phyloP scores from a whole-genome alignment of 192 early-diverging fungal species.

The Haplosporangium gracile region DNA sequence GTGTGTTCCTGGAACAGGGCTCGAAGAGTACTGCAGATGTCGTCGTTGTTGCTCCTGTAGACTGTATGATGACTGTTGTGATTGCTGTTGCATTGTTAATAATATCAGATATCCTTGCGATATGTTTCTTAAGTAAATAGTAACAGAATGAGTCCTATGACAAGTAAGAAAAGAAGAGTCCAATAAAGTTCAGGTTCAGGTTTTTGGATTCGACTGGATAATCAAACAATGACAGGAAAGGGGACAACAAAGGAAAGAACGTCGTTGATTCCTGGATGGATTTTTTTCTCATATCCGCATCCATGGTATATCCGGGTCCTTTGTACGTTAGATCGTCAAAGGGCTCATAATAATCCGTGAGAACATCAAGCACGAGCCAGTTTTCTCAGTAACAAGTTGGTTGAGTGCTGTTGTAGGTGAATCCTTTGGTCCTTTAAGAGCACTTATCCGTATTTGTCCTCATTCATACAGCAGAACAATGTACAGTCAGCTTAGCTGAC shows the following conservation, averaged over 20 bases:
- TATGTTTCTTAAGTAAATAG: neutral
- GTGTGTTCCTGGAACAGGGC: neutral
- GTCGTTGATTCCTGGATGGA: neutral
- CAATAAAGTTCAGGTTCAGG: neutral
- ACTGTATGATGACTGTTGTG: neutral
- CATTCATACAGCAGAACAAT: neutral
- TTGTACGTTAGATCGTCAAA: neutral
- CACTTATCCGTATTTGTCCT: too few relatives aligned
- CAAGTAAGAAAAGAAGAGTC: neutral
- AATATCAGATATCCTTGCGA: neutral
- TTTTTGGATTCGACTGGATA: neutral
- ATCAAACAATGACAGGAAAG: neutral
- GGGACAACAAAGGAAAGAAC: neutral
- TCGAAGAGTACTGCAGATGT: neutral
- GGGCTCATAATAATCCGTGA: neutral
- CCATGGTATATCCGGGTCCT: neutral
- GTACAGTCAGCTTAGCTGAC: neutral
- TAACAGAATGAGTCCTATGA: neutral
- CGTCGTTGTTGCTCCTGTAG: neutral
- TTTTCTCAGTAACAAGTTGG: neutral
- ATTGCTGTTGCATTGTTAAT: neutral
- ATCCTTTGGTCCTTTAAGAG: too few relatives aligned
- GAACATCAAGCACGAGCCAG: neutral
- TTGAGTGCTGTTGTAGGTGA: neutral
- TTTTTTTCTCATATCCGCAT: neutral